Evolutionary conservation across 2,329 filamentous ascomycete species (phyloP).

Genomic region (Claviceps pazoutovae): DNA sequence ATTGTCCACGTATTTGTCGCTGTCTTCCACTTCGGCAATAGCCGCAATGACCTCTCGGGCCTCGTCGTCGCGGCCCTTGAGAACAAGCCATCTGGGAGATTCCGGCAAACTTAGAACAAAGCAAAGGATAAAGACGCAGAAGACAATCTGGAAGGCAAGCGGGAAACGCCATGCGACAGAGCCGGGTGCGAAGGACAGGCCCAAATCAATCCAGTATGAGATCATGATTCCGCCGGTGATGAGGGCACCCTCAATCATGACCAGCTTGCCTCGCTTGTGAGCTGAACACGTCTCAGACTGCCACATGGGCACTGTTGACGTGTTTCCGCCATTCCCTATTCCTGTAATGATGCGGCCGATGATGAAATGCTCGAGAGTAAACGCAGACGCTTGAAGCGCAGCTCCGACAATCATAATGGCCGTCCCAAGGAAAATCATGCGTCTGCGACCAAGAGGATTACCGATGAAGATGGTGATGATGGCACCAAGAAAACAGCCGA

Average conservation of each 20-base stretch:
- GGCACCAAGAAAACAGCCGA: slow-evolving; percentile 50
- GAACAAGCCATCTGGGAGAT: slow-evolving; percentile 34
- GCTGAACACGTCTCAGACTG: slow-evolving; percentile 44
- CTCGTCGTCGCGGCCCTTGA: slow-evolving; percentile 32
- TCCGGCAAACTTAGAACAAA: slow-evolving; percentile 41
- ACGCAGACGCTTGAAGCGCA: slow-evolving; percentile 42
- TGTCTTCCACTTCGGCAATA: slow-evolving; percentile 38
- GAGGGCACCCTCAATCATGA: slow-evolving; percentile 46
- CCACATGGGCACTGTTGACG: slow-evolving; percentile 45
- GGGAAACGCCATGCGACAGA: slow-evolving; percentile 43
- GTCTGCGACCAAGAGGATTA: slow-evolving; percentile 45
- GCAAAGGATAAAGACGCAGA: slow-evolving; percentile 42
- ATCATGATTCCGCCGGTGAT: slow-evolving; percentile 44
- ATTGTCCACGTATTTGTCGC: slow-evolving; percentile 42
- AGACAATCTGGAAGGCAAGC: slow-evolving; percentile 38
- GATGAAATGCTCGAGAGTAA: slow-evolving; percentile 40
- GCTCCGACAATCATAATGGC: slow-evolving; percentile 44
- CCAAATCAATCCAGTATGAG: slow-evolving; percentile 47
- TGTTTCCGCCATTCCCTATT: slow-evolving; percentile 43
- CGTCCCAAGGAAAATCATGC: slow-evolving; percentile 46
- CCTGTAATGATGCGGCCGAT: slow-evolving; percentile 45
- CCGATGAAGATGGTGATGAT: slow-evolving; percentile 53
- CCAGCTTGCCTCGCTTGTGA: slow-evolving; percentile 44
- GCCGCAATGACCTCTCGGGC: slow-evolving; percentile 33
- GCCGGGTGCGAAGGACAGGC: slow-evolving; percentile 34